Evolutionary conservation across 108 stramenopile genomes (phyloP), one percentile per base, ranked within the genome.

Genomic region (Cyclostephanos tholiformis): DNA sequence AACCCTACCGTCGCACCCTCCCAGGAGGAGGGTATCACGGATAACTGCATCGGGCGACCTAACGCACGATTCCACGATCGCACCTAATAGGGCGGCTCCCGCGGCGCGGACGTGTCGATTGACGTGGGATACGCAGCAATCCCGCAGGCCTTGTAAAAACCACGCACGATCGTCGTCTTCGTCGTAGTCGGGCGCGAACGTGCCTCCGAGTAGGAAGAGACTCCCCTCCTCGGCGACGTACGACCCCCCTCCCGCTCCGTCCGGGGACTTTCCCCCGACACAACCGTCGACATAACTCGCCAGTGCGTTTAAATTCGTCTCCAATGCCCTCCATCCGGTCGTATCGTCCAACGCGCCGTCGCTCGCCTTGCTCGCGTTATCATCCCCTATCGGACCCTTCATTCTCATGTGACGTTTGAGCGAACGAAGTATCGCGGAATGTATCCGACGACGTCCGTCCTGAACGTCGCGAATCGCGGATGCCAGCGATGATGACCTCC

Each of bases 41-140:
- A n/a, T n/a, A n/a, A n/a, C n/a, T n/a, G n/a, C n/a, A n/a, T n/a
- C n/a, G n/a, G n/a, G n/a, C n/a, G n/a, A n/a, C 36, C 44, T 55
- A 27, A 25, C 35, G 50, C 82, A 83, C 10, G 89, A 84, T 12
- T 79, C 65, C 38, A 92, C 75, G 51, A 89, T 58, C 27, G 90
- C 89, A 43, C 91, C n/a, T n/a, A n/a, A n/a, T n/a, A n/a, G n/a
- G n/a, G n/a, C n/a, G n/a, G n/a, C n/a, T n/a, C n/a, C n/a, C n/a
- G n/a, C n/a, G n/a, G n/a, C n/a, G n/a, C 97, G 83, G 19, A 97
- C 97, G 71, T 97, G 97, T 29, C 97, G 88, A 86, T 97, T 97
- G 68, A 97, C 91, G 71, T 97, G 97, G 17, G 63, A 74, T n/a
- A 92, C 69, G 59, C 81, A 87, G 22, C 85, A 92, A 48, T 86